phyloP scores from a whole-genome alignment of 192 early-diverging fungal species.

The Coemansia furcata region DNA sequence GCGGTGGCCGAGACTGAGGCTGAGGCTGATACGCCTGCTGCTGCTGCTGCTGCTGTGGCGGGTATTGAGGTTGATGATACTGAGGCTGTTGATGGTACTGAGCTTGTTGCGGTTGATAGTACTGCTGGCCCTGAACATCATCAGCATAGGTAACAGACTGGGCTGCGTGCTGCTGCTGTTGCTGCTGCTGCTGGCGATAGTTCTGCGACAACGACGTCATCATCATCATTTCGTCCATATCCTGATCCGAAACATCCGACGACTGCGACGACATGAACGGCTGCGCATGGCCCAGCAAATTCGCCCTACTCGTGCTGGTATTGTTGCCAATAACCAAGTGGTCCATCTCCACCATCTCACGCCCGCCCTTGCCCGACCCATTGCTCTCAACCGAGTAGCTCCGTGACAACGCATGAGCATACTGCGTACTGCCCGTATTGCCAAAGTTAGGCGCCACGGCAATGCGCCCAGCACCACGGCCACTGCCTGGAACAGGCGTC shows the following conservation, averaged over 20 bases:
- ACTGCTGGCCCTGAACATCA: neutral
- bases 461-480: neutral
- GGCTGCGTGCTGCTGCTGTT: neutral
- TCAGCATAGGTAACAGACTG: constrained; percentile 3
- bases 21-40: neutral
- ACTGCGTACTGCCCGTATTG: neutral
- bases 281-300: constrained; percentile 39
- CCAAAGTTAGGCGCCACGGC: neutral
- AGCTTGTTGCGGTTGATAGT: neutral
- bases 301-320: constrained; percentile 27
- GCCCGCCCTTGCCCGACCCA: neutral
- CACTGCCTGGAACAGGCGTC: constrained; percentile 16
- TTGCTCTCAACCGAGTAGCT: constrained; percentile 46
- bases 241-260: constrained; percentile 15
- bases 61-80: neutral
- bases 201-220: constrained; percentile 7
- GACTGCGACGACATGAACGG: neutral
- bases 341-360: constrained; percentile 22
- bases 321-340: constrained; percentile 4
- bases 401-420: constrained; percentile 17
- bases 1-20: neutral
- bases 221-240: constrained; percentile 12
- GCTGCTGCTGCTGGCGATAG: neutral
- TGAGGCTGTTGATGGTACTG: neutral
- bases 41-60: neutral